A percentile compares a stretch with the other conserved stretches of the same genome.
Evolutionary conservation across 768 basidiomycete genomes (phyloP).

Genomic region (Russula virescens): DNA sequence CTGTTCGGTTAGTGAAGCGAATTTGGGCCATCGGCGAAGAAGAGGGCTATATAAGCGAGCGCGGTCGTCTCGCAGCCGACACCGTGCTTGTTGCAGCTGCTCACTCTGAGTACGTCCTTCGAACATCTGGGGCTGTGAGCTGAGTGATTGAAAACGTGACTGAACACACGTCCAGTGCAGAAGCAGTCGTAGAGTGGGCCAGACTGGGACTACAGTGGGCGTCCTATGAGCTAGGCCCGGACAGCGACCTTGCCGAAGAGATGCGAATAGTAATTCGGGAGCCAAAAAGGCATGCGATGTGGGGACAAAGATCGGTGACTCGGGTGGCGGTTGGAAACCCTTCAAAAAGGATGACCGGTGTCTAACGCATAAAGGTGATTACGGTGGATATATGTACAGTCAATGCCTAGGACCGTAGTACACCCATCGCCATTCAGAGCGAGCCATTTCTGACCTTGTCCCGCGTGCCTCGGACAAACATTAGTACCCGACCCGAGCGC

Average conservation of each 20-base stretch:
- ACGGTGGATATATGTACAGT: neutral
- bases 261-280: conserved; percentile 33
- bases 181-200: conserved; percentile 48
- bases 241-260: conserved; percentile 43
- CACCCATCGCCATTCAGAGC: too few relatives aligned
- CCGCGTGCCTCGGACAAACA: too few relatives aligned
- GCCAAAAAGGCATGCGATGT: conserved; percentile 43
- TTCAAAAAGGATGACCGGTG: neutral
- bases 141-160: neutral
- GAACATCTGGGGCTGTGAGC: neutral
- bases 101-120: conserved; percentile 52
- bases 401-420: too few relatives aligned
- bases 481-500: conserved; percentile 1
- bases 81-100: conserved; percentile 54
- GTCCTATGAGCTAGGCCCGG: conserved; percentile 48
- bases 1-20: conserved; percentile 40
- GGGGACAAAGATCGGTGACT: conserved; percentile 38
- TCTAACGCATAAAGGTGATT: neutral
- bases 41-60: conserved; percentile 63
- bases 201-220: conserved; percentile 48
- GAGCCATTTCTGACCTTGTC: too few relatives aligned
- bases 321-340: conserved; percentile 26
- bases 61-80: conserved; percentile 58
- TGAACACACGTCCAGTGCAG: conserved; percentile 33
- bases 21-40: conserved; percentile 56